Percentiles rank a stretch among this genome's conserved stretches.
These are phyloP conservation scores for Aspergillus awamori DNA, from an alignment of 2,329 filamentous ascomycete species.

Conservation along the genomic window DNA sequence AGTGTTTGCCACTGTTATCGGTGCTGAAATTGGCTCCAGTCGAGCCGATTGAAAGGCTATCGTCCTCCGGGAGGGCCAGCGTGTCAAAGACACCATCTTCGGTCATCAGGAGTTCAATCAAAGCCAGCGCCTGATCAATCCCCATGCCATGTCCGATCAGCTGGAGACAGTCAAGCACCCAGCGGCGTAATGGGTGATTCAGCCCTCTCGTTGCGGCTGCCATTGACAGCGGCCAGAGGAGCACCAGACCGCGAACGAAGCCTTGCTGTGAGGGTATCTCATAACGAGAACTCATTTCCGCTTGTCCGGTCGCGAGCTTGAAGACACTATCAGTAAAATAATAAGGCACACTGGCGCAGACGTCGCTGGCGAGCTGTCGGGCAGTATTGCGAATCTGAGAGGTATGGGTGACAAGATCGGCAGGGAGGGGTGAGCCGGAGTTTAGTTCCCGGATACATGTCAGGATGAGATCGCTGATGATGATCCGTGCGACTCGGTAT, in stretches of 20 bases:
- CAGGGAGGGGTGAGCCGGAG: slow-evolving; percentile 26
- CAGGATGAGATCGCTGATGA: slow-evolving; percentile 55
- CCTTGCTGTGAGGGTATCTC: slow-evolving; percentile 28
- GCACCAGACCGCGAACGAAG: slow-evolving; percentile 36
- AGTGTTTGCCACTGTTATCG: too few relatives aligned
- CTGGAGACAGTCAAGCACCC: slow-evolving; percentile 36
- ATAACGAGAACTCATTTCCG: background rate
- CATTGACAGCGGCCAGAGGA: slow-evolving; percentile 44
- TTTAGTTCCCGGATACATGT: slow-evolving; percentile 32
- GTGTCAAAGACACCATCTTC: slow-evolving; percentile 31
- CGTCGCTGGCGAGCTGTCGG: slow-evolving; percentile 36
- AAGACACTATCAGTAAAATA: slow-evolving; percentile 31
- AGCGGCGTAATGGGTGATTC: slow-evolving; percentile 32
- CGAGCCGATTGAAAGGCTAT: too few relatives aligned
- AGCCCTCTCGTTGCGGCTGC: slow-evolving; percentile 37
- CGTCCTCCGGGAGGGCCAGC: slow-evolving; percentile 22
- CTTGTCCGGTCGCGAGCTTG: slow-evolving; percentile 4
- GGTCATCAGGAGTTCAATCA: slow-evolving; percentile 37
- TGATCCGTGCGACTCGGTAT: slow-evolving; percentile 61
- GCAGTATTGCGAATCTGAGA: slow-evolving; percentile 32
- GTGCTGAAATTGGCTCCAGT: background rate
- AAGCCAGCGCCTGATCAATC: slow-evolving; percentile 42
- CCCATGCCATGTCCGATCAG: slow-evolving; percentile 41
- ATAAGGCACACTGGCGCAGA: slow-evolving; percentile 43
- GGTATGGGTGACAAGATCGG: slow-evolving; percentile 36